Conservation (phyloP, 371 early-diverging fungal species). For the Mucor saturninus region DNA sequence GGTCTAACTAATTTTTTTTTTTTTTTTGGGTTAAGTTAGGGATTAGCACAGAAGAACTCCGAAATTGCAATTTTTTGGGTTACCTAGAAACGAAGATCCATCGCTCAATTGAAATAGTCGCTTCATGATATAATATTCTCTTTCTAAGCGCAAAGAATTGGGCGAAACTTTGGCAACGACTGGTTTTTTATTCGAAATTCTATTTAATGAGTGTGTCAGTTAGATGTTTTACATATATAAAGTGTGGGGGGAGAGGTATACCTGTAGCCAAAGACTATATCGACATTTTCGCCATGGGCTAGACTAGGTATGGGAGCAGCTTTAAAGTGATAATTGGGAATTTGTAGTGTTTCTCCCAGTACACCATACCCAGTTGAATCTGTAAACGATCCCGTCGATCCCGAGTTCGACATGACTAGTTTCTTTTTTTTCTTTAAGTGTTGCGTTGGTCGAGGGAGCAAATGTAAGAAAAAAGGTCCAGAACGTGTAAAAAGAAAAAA, state of each 20-base stretch:
- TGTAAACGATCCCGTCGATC: slow-evolving; percentile 40
- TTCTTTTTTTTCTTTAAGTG: background rate
- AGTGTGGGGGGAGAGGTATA: background rate
- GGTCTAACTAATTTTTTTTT: slow-evolving; percentile 41
- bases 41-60: background rate
- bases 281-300: slow-evolving; percentile 45
- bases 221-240: background rate
- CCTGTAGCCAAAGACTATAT: slow-evolving; percentile 48
- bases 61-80: background rate
- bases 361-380: slow-evolving; percentile 33
- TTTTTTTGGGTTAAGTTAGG: background rate
- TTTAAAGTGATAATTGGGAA: slow-evolving; percentile 51
- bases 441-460: too few species aligned
- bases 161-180: slow-evolving; percentile 49
- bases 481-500: slow-evolving; percentile 1
- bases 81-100: slow-evolving; percentile 42
- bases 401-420: slow-evolving; percentile 38
- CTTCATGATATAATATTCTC: slow-evolving; percentile 50
- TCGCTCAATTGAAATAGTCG: slow-evolving; percentile 41
- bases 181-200: slow-evolving; percentile 42
- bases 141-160: slow-evolving; percentile 43
- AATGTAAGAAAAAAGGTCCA: too few species aligned
- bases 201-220: slow-evolving; percentile 1
- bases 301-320: slow-evolving; percentile 35
- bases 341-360: slow-evolving; percentile 35